A percentile compares a stretch with the other conserved stretches of the same genome.
phyloP scores from a whole-genome alignment of 176 grass and related monocot genomes.

The Avena sativa region DNA sequence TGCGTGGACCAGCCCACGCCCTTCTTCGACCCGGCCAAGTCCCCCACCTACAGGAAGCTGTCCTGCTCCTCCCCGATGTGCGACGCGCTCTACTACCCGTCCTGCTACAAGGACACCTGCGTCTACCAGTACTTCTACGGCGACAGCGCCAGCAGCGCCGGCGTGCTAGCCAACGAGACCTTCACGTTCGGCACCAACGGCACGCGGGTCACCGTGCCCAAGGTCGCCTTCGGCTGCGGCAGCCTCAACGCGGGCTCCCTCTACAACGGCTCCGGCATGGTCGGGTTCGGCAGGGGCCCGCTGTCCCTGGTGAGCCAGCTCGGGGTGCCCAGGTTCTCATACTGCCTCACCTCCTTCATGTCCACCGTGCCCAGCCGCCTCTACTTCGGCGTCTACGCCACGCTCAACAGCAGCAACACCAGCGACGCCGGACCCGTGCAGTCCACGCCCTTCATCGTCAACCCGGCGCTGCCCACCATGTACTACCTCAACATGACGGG shows the following conservation, averaged over 20 bases:
- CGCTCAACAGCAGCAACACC: slow-evolving; percentile 46
- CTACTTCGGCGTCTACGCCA: slow-evolving; percentile 67
- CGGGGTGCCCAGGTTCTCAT: slow-evolving; percentile 57
- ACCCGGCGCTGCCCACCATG: slow-evolving; percentile 60
- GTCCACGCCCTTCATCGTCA: slow-evolving; percentile 56
- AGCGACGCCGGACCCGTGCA: slow-evolving; percentile 39
- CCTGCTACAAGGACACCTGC: slow-evolving; percentile 62
- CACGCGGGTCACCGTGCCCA: slow-evolving; percentile 44
- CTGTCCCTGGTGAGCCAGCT: slow-evolving; percentile 76
- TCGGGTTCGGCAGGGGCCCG: slow-evolving; percentile 72
- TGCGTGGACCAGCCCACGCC: slow-evolving; percentile 68
- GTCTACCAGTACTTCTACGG: slow-evolving; percentile 76
- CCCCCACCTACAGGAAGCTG: slow-evolving; percentile 46
- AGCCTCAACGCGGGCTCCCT: slow-evolving; percentile 65
- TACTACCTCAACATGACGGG: slow-evolving; percentile 56
- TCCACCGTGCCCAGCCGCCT: slow-evolving; percentile 57
- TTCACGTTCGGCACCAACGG: slow-evolving; percentile 67
- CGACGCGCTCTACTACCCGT: slow-evolving; percentile 54
- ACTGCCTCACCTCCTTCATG: slow-evolving; percentile 76
- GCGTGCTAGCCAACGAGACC: slow-evolving; percentile 75
- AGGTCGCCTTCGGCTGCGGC: slow-evolving; percentile 70
- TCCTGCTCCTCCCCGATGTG: slow-evolving; percentile 51
- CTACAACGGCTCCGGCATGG: slow-evolving; percentile 77
- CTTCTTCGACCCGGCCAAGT: slow-evolving; percentile 48
- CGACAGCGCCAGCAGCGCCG: slow-evolving; percentile 64